Evolutionary conservation across 768 basidiomycete species (phyloP).

Genomic region (Pulveroboletus frians): DNA sequence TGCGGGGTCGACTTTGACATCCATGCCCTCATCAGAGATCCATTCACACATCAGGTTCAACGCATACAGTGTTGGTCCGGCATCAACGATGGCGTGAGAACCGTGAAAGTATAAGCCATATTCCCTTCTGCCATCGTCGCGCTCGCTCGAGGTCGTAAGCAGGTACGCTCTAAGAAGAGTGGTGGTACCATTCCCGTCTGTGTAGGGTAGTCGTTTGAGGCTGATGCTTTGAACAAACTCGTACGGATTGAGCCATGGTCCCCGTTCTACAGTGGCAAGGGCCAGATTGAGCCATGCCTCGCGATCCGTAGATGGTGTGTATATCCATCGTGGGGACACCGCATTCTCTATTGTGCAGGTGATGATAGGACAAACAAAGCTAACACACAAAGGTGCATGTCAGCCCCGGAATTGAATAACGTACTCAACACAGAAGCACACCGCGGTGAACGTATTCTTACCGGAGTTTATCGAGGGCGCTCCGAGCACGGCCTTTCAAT

Average conservation of each 20-base stretch:
- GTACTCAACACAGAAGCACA: neutral
- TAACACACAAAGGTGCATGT: neutral
- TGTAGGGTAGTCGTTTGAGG: neutral
- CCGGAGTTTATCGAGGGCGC: slow-evolving; percentile 19
- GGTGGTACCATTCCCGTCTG: neutral
- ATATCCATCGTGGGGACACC: slow-evolving; percentile 16
- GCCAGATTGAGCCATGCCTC: slow-evolving; percentile 21
- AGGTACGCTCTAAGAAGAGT: slow-evolving; percentile 8
- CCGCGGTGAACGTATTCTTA: neutral
- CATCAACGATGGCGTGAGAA: slow-evolving; percentile 21
- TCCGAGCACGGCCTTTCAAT: slow-evolving; percentile 5
- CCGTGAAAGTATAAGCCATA: slow-evolving; percentile 23
- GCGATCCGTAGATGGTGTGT: slow-evolving; percentile 22
- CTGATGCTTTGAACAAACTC: slow-evolving; percentile 16
- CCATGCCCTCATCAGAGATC: slow-evolving; percentile 8
- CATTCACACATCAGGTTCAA: slow-evolving; percentile 5
- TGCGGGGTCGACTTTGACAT: slow-evolving; percentile 4
- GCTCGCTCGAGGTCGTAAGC: slow-evolving; percentile 7
- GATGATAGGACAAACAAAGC: neutral
- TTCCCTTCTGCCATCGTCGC: neutral
- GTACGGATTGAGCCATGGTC: slow-evolving; percentile 9
- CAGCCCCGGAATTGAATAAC: no score
- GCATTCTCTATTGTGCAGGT: slow-evolving; percentile 7
- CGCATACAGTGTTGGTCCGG: slow-evolving; percentile 17
- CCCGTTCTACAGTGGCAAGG: slow-evolving; percentile 14